Base-by-base conservation (phyloP, 495 filamentous ascomycete genomes). In the Thermothielavioides terrestris region DNA sequence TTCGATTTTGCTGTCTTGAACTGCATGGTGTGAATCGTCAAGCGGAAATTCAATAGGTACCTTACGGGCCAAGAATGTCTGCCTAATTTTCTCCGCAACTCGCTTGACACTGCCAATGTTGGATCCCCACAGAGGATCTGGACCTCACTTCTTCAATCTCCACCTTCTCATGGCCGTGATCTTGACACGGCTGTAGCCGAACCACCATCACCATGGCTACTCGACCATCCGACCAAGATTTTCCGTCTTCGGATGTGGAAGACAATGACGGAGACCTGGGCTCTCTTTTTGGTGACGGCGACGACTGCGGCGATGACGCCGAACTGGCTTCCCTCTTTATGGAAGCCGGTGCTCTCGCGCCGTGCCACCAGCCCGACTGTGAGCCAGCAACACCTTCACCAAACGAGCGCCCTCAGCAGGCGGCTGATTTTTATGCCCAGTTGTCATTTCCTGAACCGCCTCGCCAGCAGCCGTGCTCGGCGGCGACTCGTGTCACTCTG, bases 281-380 rank as follows among this genome's bases (percentile, higher is more conserved):
- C 30, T 61, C 55, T 20, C 58, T 61, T 28, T 61, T 61, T 25
- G 58, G 56, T 11, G 55, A 35, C 11, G 47, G 23, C n/a, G n/a
- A n/a, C n/a, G n/a, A n/a, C n/a, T n/a, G n/a, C 34, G 50, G 45
- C 37, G 48, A 46, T 23, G 50, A 54, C 34, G 35, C 25, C 4
- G 55, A 58, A 22, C 41, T 36, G 35, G 20, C 47, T 53, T 58
- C 55, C 23, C 58, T 60, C 48, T 61, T 58, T 54, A 50, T 36
- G 12, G 57, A 54, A 50, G 54, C 20, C 38, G 49, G 22, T 17
- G 42, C 38, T 12, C 22, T 50, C 17, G 54, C 48, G 22, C 18
- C 42, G 12, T 26, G 39, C 9, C 36, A 8, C 3, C 22, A 47
- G 32, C 42, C 32, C 23, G 22, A 49, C 17, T 35, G 28, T 49